A percentile compares a stretch with the other conserved stretches of the same genome.
Evolutionary conservation across 257 asterid genomes (phyloP).

Genomic region (Fraxinus anomala): DNA sequence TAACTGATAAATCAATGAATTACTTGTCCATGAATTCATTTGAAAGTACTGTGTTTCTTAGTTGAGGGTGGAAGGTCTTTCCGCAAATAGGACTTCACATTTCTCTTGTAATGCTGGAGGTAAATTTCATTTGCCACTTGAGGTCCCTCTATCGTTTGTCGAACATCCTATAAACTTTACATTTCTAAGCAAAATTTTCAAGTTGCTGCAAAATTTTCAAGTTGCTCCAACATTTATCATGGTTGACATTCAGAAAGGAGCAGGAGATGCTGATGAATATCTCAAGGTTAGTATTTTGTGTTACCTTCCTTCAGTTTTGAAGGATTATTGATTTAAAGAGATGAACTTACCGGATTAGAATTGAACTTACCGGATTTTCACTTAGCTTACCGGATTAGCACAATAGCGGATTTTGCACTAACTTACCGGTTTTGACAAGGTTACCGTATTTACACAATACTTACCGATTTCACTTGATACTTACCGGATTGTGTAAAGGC

Average conservation of each 20-base stretch:
- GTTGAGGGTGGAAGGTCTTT: slow-evolving; percentile 98
- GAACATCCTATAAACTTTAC: slow-evolving; percentile 8
- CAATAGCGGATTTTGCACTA: no score
- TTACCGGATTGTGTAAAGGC: no score
- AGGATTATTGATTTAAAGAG: no score
- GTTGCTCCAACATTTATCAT: slow-evolving; percentile 88
- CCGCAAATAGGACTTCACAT: slow-evolving; percentile 76
- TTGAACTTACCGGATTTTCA: no score
- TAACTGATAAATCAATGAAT: neutral
- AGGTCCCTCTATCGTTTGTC: slow-evolving; percentile 4
- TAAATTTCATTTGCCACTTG: slow-evolving; percentile 24
- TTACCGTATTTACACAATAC: no score
- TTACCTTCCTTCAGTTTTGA: neutral
- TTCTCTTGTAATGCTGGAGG: slow-evolving; percentile 92
- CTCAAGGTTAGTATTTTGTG: slow-evolving; percentile 38
- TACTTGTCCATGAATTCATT: neutral
- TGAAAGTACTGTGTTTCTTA: slow-evolving; percentile 30
- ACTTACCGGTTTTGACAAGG: no score
- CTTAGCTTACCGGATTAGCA: no score
- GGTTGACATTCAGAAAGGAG: slow-evolving; percentile 95
- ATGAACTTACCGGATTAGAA: no score
- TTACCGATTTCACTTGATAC: no score
- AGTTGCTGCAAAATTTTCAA: slow-evolving; percentile 80
- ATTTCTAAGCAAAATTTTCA: no score
- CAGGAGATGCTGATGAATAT: slow-evolving; percentile 83